Evolutionary conservation across 805 yeast species (phyloP).

Genomic region (Debaryomyces tyrocola): DNA sequence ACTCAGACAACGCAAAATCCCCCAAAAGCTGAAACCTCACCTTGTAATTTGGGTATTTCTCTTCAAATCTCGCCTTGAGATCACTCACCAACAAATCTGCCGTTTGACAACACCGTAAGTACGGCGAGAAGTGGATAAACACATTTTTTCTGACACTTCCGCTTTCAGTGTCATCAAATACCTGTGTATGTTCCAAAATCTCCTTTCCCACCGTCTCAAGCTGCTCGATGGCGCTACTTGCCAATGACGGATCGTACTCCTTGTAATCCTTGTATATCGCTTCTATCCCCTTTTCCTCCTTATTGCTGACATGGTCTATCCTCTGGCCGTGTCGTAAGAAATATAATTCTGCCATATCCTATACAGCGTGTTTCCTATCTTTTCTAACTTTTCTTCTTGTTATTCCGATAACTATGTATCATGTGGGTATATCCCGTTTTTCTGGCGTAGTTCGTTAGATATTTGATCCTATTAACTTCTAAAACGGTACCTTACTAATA

Average conservation of each 20-base stretch:
- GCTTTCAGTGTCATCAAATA: slow-evolving; percentile 14
- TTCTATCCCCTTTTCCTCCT: slow-evolving; percentile 21
- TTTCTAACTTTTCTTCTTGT: not conserved
- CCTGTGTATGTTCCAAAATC: slow-evolving; percentile 21
- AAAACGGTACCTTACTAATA: no score
- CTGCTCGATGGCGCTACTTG: slow-evolving; percentile 27
- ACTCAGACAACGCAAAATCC: slow-evolving; percentile 46
- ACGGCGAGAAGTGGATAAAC: slow-evolving; percentile 43
- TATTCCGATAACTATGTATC: no score
- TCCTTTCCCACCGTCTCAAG: slow-evolving; percentile 28
- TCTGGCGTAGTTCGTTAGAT: no score
- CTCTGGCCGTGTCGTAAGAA: slow-evolving; percentile 46
- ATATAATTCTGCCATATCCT: slow-evolving; percentile 37
- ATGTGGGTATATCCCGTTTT: no score
- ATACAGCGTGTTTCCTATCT: not conserved
- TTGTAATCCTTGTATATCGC: slow-evolving; percentile 28
- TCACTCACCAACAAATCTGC: slow-evolving; percentile 39
- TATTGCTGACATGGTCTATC: slow-evolving; percentile 33
- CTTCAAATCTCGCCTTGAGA: slow-evolving; percentile 21
- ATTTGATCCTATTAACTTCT: no score
- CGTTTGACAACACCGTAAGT: slow-evolving; percentile 44
- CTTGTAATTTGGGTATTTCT: slow-evolving; percentile 27
- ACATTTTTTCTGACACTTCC: slow-evolving; percentile 28
- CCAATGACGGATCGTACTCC: slow-evolving; percentile 39
- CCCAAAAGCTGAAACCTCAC: slow-evolving; percentile 39